These are phyloP conservation scores for Phytophthora europaea DNA, from an alignment of 352 stramenopile genomes.

Conservation along the genomic window DNA sequence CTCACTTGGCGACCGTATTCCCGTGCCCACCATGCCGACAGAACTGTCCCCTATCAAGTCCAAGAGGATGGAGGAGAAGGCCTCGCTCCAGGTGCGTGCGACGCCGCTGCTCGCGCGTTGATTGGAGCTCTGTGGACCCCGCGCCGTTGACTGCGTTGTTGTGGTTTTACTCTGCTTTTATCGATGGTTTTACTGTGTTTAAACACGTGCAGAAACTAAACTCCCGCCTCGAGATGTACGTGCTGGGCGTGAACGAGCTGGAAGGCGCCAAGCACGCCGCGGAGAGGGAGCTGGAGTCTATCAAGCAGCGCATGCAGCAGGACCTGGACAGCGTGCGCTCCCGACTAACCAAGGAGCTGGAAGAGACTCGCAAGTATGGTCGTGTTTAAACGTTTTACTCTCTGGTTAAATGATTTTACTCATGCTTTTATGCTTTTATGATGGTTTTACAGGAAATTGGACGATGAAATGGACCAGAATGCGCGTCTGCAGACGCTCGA, in stretches of 20 bases:
- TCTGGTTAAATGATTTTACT: constrained; percentile 8
- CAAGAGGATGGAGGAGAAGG: constrained; percentile 87
- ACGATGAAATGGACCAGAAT: constrained; percentile 82
- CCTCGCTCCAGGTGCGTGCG: constrained; percentile 71
- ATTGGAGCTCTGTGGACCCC: constrained; percentile 12
- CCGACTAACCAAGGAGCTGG: constrained; percentile 74
- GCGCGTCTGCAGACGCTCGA: constrained; percentile 77
- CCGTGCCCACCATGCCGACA: constrained; percentile 48
- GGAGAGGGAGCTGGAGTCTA: constrained; percentile 83
- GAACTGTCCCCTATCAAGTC: constrained; percentile 86
- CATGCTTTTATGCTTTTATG: constrained; percentile 11
- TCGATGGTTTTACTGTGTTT: constrained; percentile 7
- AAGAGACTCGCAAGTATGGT: constrained; percentile 77
- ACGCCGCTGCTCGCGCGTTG: neutral
- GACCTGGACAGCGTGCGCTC: constrained; percentile 73
- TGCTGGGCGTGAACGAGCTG: constrained; percentile 87
- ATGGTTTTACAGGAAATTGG: constrained; percentile 59
- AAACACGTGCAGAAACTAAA: constrained; percentile 68
- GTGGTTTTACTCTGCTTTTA: constrained; percentile 3
- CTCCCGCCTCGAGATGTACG: constrained; percentile 84
- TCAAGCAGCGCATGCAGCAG: constrained; percentile 82
- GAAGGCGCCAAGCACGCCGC: constrained; percentile 78
- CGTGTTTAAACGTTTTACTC: neutral
- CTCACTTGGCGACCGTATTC: neutral
- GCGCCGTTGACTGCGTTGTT: neutral